Percentiles rank a stretch among this genome's conserved stretches.
These are phyloP conservation scores for Phlebopus sp. DNA, from an alignment of 1,284 basidiomycete genomes.

Conservation along the genomic window DNA sequence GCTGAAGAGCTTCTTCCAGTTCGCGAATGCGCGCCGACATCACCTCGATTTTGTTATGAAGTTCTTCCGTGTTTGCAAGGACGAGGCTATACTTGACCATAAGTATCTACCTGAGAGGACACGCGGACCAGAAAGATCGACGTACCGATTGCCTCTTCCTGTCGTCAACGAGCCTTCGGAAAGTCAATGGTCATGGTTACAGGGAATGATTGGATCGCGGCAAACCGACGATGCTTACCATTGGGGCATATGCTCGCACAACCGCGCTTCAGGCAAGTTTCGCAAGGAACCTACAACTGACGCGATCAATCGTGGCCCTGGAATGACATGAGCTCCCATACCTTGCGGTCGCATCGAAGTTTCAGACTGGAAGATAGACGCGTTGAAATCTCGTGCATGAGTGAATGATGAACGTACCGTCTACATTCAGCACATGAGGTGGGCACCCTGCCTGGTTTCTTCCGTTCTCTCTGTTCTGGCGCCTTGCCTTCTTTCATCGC, in stretches of 20 bases:
- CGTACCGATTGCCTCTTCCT: constrained; percentile 51
- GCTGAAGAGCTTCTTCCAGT: constrained; percentile 54
- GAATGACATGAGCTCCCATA: constrained; percentile 21
- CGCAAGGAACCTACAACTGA: constrained; percentile 56
- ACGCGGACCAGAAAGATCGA: not conserved
- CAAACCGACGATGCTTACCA: constrained; percentile 38
- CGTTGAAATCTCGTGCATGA: not conserved
- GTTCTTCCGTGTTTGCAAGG: constrained; percentile 62
- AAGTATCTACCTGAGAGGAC: not conserved
- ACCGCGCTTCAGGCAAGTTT: constrained; percentile 66
- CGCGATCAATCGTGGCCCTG: not conserved
- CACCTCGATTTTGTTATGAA: constrained; percentile 59
- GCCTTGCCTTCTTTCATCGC: constrained; percentile 4
- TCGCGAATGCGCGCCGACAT: constrained; percentile 53
- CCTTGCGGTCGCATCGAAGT: constrained; percentile 69
- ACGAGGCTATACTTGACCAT: constrained; percentile 42
- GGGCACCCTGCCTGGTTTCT: constrained; percentile 49
- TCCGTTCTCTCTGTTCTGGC: constrained; percentile 28
- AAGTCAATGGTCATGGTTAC: constrained; percentile 7
- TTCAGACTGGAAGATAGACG: constrained; percentile 49
- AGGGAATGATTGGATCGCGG: not conserved
- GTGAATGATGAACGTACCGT: constrained; percentile 32
- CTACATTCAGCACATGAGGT: constrained; percentile 75
- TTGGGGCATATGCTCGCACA: constrained; percentile 70
- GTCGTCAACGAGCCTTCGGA: constrained; percentile 49